A percentile compares a stretch with the other conserved stretches of the same genome.
These are phyloP conservation scores for Pluteus cervinus DNA, from an alignment of 768 basidiomycete species.

Conservation along the genomic window DNA sequence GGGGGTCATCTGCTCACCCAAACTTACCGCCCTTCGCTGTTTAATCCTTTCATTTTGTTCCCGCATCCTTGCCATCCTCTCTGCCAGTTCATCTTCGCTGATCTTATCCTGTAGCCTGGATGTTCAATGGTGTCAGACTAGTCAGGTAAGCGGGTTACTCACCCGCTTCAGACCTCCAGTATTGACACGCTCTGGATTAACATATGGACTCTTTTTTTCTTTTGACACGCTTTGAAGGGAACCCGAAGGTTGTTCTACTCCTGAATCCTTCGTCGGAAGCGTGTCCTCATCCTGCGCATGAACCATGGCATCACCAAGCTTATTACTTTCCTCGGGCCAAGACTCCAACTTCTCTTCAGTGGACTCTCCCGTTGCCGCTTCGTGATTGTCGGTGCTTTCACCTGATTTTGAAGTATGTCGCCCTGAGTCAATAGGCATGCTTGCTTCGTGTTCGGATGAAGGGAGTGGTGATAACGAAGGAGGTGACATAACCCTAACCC, in stretches of 20 bases:
- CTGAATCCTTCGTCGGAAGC: too few species aligned
- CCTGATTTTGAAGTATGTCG: too few species aligned
- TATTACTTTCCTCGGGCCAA: too few species aligned
- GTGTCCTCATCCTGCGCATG: too few species aligned
- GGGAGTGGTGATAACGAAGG: constrained; percentile 6
- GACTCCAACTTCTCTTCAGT: too few species aligned
- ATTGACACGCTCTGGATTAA: constrained; percentile 79
- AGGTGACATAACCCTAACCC: constrained; percentile 3
- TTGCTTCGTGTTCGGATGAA: too few species aligned
- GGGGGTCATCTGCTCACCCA: constrained; percentile 2
- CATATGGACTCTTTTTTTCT: constrained; percentile 68
- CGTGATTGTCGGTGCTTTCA: too few species aligned
- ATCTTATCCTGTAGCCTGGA: constrained; percentile 50
- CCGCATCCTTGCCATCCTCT: constrained; percentile 64
- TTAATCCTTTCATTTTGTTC: constrained; percentile 76
- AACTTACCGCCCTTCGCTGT: constrained; percentile 53
- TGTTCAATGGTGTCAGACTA: constrained; percentile 1
- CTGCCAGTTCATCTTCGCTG: constrained; percentile 58
- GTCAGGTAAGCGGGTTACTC: constrained; percentile 14
- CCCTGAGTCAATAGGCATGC: too few species aligned
- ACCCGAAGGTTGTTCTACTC: constrained; percentile 13
- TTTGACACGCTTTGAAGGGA: constrained; percentile 17
- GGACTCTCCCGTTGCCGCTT: too few species aligned
- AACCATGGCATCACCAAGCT: too few species aligned
- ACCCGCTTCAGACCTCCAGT: constrained; percentile 76